phyloP scores from a whole-genome alignment of 1,284 basidiomycete species.

The Entoloma clypeatum region DNA sequence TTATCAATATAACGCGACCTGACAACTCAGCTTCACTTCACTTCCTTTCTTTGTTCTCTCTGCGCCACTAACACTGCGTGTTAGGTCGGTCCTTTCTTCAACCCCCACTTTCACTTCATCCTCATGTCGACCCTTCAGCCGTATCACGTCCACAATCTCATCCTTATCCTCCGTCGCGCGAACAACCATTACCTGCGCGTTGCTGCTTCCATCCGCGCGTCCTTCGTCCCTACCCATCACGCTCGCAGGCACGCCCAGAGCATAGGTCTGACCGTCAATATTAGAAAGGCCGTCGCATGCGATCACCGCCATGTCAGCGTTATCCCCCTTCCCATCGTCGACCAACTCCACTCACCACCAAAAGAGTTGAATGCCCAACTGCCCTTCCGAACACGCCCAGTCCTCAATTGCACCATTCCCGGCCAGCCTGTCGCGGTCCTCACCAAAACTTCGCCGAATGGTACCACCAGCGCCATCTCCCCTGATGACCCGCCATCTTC shows the following conservation, averaged over 20 bases:
- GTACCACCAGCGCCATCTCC: constrained; percentile 17
- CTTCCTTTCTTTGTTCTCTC: too few relatives aligned
- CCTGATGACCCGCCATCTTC: constrained; percentile 10
- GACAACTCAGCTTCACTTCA: too few relatives aligned
- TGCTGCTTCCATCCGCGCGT: constrained; percentile 33
- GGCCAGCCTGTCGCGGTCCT: constrained; percentile 10
- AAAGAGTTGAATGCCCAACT: background rate
- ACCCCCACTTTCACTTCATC: constrained; percentile 5
- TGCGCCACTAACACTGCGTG: too few relatives aligned
- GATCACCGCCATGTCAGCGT: constrained; percentile 35
- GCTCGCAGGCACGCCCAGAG: constrained; percentile 41
- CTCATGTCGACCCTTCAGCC: constrained; percentile 20
- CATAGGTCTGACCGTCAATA: constrained; percentile 42
- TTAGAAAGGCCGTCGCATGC: constrained; percentile 36
- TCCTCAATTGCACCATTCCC: constrained; percentile 16
- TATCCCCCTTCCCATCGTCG: constrained; percentile 42
- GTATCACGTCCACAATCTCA: constrained; percentile 31
- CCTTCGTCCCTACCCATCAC: constrained; percentile 34
- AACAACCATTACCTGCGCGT: constrained; percentile 38
- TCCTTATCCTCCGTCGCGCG: constrained; percentile 36
- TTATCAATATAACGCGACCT: too few relatives aligned
- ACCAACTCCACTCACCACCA: constrained; percentile 18
- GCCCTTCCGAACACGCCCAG: constrained; percentile 10
- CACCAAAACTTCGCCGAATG: constrained; percentile 20
- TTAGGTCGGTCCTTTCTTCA: constrained; percentile 7